Conservation (phyloP, 768 basidiomycete species). For the Kwoniella dejecticola region DNA sequence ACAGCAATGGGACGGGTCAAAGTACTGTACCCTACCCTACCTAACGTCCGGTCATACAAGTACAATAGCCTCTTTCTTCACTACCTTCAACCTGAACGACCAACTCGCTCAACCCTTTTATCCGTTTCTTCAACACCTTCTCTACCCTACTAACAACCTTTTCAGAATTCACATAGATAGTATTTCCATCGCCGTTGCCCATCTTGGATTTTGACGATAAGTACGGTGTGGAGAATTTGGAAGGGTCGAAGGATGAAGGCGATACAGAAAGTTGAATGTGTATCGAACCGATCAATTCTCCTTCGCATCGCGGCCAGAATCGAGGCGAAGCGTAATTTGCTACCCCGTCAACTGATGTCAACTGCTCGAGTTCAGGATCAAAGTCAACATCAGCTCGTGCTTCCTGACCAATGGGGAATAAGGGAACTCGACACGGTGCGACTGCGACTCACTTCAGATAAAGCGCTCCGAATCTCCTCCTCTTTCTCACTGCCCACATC, state of each 20-base stretch:
- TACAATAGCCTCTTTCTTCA: conserved; percentile 50
- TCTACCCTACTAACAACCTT: conserved; percentile 77
- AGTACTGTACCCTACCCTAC: too few species aligned
- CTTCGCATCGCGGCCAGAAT: conserved; percentile 95
- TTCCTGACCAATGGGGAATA: background rate
- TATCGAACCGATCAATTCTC: conserved; percentile 82
- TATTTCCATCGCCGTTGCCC: background rate
- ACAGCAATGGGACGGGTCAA: too few species aligned
- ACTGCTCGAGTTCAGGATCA: too few species aligned
- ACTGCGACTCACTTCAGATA: conserved; percentile 55
- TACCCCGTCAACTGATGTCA: conserved; percentile 67
- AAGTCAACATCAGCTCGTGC: too few species aligned
- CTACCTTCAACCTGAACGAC: conserved; percentile 77
- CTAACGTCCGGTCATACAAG: conserved; percentile 50
- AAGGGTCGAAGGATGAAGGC: conserved; percentile 62
- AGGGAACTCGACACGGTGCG: background rate
- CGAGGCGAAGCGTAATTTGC: conserved; percentile 76
- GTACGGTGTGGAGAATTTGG: conserved; percentile 22
- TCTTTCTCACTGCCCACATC: conserved; percentile 68
- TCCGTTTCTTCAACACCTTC: conserved; percentile 67
- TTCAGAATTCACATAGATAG: conserved; percentile 66
- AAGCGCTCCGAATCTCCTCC: conserved; percentile 56
- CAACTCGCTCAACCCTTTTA: conserved; percentile 81
- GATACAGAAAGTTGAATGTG: conserved; percentile 81
- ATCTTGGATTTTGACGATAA: conserved; percentile 56